Evolutionary conservation across 2,329 filamentous ascomycete species (phyloP), one percentile per base, ranked within the genome.

Genomic region (Penicillium nordicum): DNA sequence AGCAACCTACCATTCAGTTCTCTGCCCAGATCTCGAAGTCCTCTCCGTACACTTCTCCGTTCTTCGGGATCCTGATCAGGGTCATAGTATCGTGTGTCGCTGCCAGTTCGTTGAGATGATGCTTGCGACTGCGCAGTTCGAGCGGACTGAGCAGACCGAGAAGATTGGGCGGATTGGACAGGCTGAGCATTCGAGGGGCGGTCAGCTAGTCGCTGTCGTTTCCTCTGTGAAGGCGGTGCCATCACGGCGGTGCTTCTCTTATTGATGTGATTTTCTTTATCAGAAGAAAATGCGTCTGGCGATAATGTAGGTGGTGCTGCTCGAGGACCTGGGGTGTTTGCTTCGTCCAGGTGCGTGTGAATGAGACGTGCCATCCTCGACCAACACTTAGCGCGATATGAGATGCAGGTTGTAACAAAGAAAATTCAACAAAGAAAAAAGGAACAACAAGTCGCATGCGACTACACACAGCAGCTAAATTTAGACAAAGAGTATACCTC

Each of bases 11-110:
- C 84, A 60, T 88, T 70, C 76, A 88, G 74, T 42, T 84, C 78
- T 48, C 80, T 76, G 27, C 80, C 79, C n/a, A 95, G 78, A 42
- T 87, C 84, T 60, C 92, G 84, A 57, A 92, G 81, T 10, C 81
- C 82, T 55, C 84, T 84, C 57, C 92, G 88, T 34, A 96, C 77
- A 51, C 80, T 76, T 25, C 92, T 83, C 40, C 91, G 85, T 72
- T 92, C 84, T 42, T 88, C 84, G 12, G 88, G 79, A 55, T 90
- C 81, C 70, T 97, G 93, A 58, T 95, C 87, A 0, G 92, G 92
- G 68, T 97, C 89, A 72, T 92, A 96, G 61, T 76, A 83, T 53
- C 75, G 64, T 5, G 80, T 78, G 21, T 83, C 79, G 29, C 64
- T 64, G 55, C 71, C 64, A 5, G 18, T 46, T 16, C 59, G 63